Evolutionary conservation across 352 stramenopile genomes (phyloP), one percentile per base, ranked within the genome.

Genomic region (Phytopythium aichiense): DNA sequence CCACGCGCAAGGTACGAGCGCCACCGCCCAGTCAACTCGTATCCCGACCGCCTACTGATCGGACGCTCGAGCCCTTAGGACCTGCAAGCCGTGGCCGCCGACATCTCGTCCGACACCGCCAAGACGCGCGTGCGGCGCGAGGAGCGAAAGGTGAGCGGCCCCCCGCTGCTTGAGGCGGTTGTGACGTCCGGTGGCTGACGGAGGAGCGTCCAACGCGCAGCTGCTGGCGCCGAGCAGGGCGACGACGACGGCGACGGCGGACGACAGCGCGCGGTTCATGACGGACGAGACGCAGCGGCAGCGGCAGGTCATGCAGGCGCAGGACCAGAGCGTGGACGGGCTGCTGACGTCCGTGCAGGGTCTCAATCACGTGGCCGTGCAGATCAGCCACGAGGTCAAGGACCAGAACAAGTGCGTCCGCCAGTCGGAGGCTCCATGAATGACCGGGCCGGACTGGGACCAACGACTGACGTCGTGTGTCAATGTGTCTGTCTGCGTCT

Each of bases 371-470:
- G 79, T 92, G n/a, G 85, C 84, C 23, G 71, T 92, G 43, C 74
- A 76, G 45, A 92, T 92, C 60, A 84, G 81, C 57, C 72, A 76
- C 57, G 84, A 92, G 59, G 75, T 91, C 67, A 79, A 84, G 30
- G 67, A 73, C 2, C 84, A 92, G 59, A 92, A 92, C 71, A 87
- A 85, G 84, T 91, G 58, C 49, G 76, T 75, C 37, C 6, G 22
- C 2, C 35, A 15, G 35, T 15, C 35, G 28, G 28, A 31, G 2
- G 28, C 28, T 31, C 28, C 28, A 31, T 0, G 28, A 7, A 5
- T 7, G 28, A 31, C 28, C 28, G 3, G 28, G 7, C 28, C 28
- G 3, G 28, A 31, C 28, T 5, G 28, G 28, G 28, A 31, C 28
- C 28, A 31, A 31, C 28, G 28, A 5, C 28, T 31, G 7, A 31